phyloP scores from a whole-genome alignment of 805 yeast genomes.

The Ascoidea asiatica region DNA sequence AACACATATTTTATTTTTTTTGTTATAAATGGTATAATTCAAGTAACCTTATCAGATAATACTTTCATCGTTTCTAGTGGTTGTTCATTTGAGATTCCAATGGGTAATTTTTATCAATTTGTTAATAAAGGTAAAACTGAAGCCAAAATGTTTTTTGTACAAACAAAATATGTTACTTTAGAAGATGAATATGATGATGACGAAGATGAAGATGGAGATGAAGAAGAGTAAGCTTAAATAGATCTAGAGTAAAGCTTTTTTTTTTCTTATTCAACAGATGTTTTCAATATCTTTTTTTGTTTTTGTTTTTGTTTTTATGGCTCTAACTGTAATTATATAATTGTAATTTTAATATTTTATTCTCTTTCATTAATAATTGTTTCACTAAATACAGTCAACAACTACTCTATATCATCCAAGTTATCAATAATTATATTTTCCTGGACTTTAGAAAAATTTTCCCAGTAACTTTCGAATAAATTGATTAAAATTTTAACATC shows the following conservation, averaged over 20 bases:
- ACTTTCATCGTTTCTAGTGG: constrained; percentile 54
- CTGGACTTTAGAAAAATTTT: constrained; percentile 27
- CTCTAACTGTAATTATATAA: too few species aligned
- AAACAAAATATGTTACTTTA: constrained; percentile 30
- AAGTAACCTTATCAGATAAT: constrained; percentile 47
- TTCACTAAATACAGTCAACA: too few species aligned
- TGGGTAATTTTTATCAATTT: constrained; percentile 60
- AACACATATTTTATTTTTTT: constrained; percentile 63
- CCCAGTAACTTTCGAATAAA: constrained; percentile 53
- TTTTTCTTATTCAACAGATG: too few species aligned
- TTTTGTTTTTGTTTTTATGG: too few species aligned
- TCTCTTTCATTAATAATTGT: too few species aligned
- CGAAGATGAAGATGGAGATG: too few species aligned
- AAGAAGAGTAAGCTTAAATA: too few species aligned
- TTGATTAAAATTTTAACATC: constrained; percentile 54
- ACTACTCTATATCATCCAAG: too few species aligned
- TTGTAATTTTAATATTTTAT: too few species aligned
- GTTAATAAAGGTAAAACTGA: constrained; percentile 43
- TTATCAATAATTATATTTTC: constrained; percentile 27
- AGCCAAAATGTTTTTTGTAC: constrained; percentile 66
- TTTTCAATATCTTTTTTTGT: too few species aligned
- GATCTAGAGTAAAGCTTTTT: too few species aligned
- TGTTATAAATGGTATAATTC: constrained; percentile 57
- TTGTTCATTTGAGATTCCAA: constrained; percentile 72
- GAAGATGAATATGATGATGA: not conserved